Evolutionary conservation across 208 protist genomes (phyloP), one percentile per base, ranked within the genome.

Genomic region (Wallacemonas collosoma): DNA sequence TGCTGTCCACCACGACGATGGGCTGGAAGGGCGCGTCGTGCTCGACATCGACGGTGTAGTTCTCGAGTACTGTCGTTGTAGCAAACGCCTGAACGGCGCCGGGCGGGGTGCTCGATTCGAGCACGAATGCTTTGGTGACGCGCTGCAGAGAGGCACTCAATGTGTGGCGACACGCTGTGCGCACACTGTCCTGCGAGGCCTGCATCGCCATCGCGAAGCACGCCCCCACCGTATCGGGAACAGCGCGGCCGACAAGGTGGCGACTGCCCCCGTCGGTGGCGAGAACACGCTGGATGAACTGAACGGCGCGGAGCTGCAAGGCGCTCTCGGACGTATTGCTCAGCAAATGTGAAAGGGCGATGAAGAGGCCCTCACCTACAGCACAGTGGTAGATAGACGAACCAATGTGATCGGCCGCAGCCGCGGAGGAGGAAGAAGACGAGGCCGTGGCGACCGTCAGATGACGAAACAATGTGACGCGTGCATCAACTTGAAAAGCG

Each of bases 41-140:
- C 60, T 90, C 85, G 2, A 94, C 86, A 64, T 94, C 86, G 6
- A 82, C 56, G 6, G 76, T 80, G 68, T 89, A 94, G 75, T 92
- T 79, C 15, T 79, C 68, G 38, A 94, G 72, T 8, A 82, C 40
- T 11, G 89, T 91, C 41, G 68, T 74, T 39, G 89, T 88, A 2
- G 81, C 62, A 68, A 94, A 94, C 36, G 74, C 67, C 35, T 70
- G 44, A 45, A 71, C 51, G 3, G 47, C 45, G 17, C 7, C 35
- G 36, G 64, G 41, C 26, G 53, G 63, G 6, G 68, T n/a, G 43
- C 26, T 39, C 39, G 71, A 38, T 36, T 76, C 51, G 44, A 82
- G 53, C 41, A 86, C 44, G 80, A 89, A 89, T 1, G 64, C 51
- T 15, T 73, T 56, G 35, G 80, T 81, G 39, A 86, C 77, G 4